Evolutionary conservation across 345 rosid species (phyloP), one percentile per base, ranked within the genome.

Genomic region (Geranium brycei): DNA sequence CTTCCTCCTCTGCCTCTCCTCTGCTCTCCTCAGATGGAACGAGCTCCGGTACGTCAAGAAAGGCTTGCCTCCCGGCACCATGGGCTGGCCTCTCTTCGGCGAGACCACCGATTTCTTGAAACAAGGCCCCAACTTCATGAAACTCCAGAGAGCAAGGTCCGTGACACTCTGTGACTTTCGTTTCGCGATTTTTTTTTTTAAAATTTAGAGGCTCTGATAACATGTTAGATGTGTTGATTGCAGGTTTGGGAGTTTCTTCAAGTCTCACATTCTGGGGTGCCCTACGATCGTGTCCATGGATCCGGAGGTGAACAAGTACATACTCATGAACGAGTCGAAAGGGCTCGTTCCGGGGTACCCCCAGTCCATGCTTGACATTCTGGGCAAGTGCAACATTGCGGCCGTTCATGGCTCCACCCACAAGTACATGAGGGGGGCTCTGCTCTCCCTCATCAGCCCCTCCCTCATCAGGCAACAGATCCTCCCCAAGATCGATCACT

Each of bases 21-120:
- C 88, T 75, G 82, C 84, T 75, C 66, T 93, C 71, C 64, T 90
- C 74, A 82, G 79, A 69, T 88, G 97, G 95, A 90, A 88, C 69
- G 89, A 88, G 63, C 67, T 93, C 64, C 75, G 86, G 10, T 88
- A 83, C 75, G 79, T 82, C 62, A 84, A 79, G 78, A 85, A 85
- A 71, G 89, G 96, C 41, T 81, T 90, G 31, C 97, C 99, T 68
- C 95, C 92, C 1, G 99, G 99, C 1, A 90, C 97, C 41, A 93
- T 93, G 99, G 99, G 99, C 15, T 93, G 99, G 99, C 97, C 99
- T 0, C 67, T 93, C 66, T 85, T 88, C 71, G 99, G 99, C 3
- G 99, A 93, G 75, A 93, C 99, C 65, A 85, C 97, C 10, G 99
- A 90, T 79, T 93, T 93, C 66, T 91, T 93, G 19, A 93, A 80